Evolutionary conservation across 2,329 filamentous ascomycete species (phyloP), one percentile per base, ranked within the genome.

Genomic region (Rosellinia necatrix): DNA sequence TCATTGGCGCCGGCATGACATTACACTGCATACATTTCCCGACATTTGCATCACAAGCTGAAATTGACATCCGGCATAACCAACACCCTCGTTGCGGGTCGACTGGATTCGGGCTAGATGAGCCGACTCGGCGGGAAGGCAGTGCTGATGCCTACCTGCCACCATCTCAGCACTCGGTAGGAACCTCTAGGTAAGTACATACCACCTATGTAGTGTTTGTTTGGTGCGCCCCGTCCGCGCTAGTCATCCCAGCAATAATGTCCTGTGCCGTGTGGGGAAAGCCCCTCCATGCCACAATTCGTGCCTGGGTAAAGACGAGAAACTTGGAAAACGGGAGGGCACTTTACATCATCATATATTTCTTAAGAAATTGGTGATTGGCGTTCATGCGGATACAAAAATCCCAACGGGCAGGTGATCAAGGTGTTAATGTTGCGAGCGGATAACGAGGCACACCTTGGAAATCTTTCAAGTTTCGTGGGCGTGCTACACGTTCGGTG

Each of bases 1-100:
- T 30, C 24, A 17, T 48, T 24, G 43, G 27, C 38, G 13, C 15
- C 21, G 30, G 35, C 27, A 13, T 30, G 35, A 37, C 35, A n/a
- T 42, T n/a, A 24, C 17, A 30, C 41, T 47, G 44, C 43, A 52
- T 42, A 37, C 32, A 48, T 37, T 29, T 21, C 40, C 42, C 41
- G 48, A 47, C 15, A 42, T 40, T n/a, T 53, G 37, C 49, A 34
- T 41, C 25, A 35, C 48, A 22, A 24, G 17, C 30, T 30, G 24
- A n/a, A n/a, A n/a, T n/a, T n/a, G n/a, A n/a, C n/a, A n/a, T n/a
- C n/a, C n/a, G n/a, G n/a, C n/a, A n/a, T n/a, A n/a, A n/a, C n/a
- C n/a, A n/a, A n/a, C n/a, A n/a, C n/a, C n/a, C n/a, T n/a, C n/a
- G n/a, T n/a, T n/a, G n/a, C n/a, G n/a, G n/a, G n/a, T n/a, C n/a